Evolutionary conservation across 179 eudicot species (phyloP).

Genomic region (Vitellaria paradoxa): DNA sequence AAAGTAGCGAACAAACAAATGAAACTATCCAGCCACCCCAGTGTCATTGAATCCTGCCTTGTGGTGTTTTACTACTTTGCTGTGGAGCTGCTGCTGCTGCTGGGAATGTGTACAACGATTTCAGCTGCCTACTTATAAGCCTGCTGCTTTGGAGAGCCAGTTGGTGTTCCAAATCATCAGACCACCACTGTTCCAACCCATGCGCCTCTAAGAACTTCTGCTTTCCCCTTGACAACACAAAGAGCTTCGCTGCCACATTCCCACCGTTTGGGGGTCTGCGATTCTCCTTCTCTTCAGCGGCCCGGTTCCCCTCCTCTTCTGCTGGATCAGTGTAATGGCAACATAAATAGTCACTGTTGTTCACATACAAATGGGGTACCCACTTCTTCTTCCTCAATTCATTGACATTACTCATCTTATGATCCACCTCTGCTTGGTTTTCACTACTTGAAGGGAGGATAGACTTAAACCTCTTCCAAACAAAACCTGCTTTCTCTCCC

Average conservation of each 20-base stretch:
- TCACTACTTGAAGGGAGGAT: conserved; percentile 63
- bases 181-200: conserved; percentile 96
- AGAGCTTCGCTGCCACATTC: conserved; percentile 69
- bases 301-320: conserved; percentile 19
- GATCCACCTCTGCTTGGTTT: conserved; percentile 25
- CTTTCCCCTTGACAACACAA: conserved; percentile 78
- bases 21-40: not conserved
- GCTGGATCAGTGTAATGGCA: conserved; percentile 70
- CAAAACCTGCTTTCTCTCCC: conserved; percentile 72
- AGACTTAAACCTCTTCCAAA: conserved; percentile 67
- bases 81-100: conserved; percentile 18
- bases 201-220: conserved; percentile 96
- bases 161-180: conserved; percentile 85
- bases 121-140: conserved; percentile 76
- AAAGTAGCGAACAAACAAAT: not conserved
- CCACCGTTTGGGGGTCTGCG: not conserved
- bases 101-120: conserved; percentile 71
- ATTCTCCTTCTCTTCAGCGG: conserved; percentile 26
- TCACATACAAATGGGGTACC: conserved; percentile 86
- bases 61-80: conserved; percentile 8
- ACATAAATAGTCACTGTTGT: conserved; percentile 88
- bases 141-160: conserved; percentile 68
- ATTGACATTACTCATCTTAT: conserved; percentile 12
- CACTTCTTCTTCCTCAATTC: conserved; percentile 45
- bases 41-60: conserved; percentile 20